Evolutionary conservation across 768 basidiomycete species (phyloP), one percentile per base, ranked within the genome.

Genomic region (Tylopilus rubrobrunneus): DNA sequence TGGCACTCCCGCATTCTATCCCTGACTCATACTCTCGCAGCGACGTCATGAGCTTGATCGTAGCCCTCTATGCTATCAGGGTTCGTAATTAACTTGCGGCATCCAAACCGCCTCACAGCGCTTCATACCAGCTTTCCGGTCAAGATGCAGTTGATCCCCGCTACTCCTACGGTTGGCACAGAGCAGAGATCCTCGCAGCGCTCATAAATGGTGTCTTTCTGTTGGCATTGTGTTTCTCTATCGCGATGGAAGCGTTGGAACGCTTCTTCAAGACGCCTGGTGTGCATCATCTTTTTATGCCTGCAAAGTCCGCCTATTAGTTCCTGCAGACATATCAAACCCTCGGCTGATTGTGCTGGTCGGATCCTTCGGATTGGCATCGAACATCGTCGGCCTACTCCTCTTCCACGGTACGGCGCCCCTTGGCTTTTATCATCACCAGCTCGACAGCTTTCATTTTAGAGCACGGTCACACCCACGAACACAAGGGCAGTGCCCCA

Each of bases 81-180:
- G 86, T 85, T 40, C 33, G 61, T 55, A 34, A 29, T 51, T 3
- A 7, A 17, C 44, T 28, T 19, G 41, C 15, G 23, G 10, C 59
- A 25, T 54, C 41, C 49, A 56, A 59, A 39, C 27, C 52, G 28
- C 23, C 45, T 56, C 44, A 51, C 48, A 31, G 25, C 28, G 8
- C 47, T 33, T 50, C 51, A 37, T 60, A 19, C 64, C 60, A 94
- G 89, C 78, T 93, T 51, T 84, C 88, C 34, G 76, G 77, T 34
- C 76, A 77, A 51, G 79, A 74, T 29, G 72, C 81, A 28, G 74
- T 73, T 31, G 82, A 87, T 71, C 80, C 87, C 28, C 81, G 85
- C 47, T 97, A 97, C 71, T 93, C 96, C 5, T 98, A 98, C 68
- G 96, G 95, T n/a, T 98, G 95, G 96, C 95, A 98, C 71, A 80